Percentiles rank a stretch among this genome's conserved stretches.
phyloP scores from a whole-genome alignment of 139 green algal species.

The Tetratostichococcus sp. region DNA sequence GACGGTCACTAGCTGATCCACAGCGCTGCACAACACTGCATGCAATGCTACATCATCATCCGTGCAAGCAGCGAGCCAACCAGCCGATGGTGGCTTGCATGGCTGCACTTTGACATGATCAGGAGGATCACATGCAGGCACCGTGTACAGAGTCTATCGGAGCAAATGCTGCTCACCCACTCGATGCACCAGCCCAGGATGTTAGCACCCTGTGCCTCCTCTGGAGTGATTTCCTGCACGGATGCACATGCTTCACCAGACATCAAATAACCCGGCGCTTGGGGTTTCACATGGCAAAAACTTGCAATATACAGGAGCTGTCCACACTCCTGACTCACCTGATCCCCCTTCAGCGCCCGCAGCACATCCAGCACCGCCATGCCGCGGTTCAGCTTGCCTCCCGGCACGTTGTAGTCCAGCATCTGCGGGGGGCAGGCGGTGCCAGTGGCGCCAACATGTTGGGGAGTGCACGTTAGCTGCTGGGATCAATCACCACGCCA shows the following conservation, averaged over 20 bases:
- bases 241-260: background rate
- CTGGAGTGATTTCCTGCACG: constrained; percentile 36
- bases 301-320: background rate
- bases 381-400: constrained; percentile 95
- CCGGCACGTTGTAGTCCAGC: constrained; percentile 92
- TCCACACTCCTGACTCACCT: constrained; percentile 3
- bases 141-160: too few relatives aligned
- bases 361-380: constrained; percentile 92
- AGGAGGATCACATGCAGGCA: too few relatives aligned
- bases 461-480: background rate
- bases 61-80: too few relatives aligned
- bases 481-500: too few relatives aligned
- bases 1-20: too few relatives aligned
- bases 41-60: too few relatives aligned
- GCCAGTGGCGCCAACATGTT: too few relatives aligned
- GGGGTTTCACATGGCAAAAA: too few relatives aligned
- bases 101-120: too few relatives aligned
- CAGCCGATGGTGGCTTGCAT: too few relatives aligned
- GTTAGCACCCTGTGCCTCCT: constrained; percentile 74
- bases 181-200: constrained; percentile 97
- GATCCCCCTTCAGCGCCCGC: constrained; percentile 17
- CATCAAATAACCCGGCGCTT: too few relatives aligned
- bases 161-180: constrained; percentile 60
- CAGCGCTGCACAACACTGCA: too few relatives aligned
- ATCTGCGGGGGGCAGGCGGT: constrained; percentile 51